A percentile compares a stretch with the other conserved stretches of the same genome.
Conservation (phyloP, 2,329 filamentous ascomycete species). For the Talaromyces piceae region DNA sequence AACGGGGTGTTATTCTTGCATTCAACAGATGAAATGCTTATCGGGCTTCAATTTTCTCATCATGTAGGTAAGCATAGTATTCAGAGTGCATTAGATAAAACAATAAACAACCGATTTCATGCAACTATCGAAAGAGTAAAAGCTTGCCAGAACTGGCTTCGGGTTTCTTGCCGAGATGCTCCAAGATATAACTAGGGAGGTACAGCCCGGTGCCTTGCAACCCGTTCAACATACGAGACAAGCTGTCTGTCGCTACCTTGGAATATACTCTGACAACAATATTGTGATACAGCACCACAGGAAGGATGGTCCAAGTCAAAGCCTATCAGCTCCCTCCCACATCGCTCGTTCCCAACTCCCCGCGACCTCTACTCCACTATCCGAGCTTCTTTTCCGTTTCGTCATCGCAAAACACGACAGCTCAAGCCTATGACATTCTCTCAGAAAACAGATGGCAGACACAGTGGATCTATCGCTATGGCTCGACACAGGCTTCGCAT, state of each 20-base stretch:
- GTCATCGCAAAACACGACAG: constrained; percentile 13
- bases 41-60: too few species aligned
- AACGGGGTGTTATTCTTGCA: too few species aligned
- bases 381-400: constrained; percentile 32
- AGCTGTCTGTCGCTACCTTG: not conserved
- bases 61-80: too few species aligned
- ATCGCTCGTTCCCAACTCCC: constrained; percentile 45
- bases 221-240: not conserved
- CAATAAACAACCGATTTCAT: too few species aligned
- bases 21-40: too few species aligned
- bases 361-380: constrained; percentile 48
- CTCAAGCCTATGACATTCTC: constrained; percentile 40
- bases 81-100: too few species aligned
- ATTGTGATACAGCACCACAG: not conserved
- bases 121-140: not conserved
- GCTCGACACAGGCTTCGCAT: constrained; percentile 47
- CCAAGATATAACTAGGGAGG: not conserved
- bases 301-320: constrained; percentile 4
- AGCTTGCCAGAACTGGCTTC: not conserved
- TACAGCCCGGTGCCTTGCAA: not conserved
- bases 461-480: constrained; percentile 53
- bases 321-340: constrained; percentile 37
- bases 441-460: constrained; percentile 45
- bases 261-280: not conserved
- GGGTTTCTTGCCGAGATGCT: not conserved